Percentiles rank a stretch among this genome's conserved stretches.
phyloP scores from a whole-genome alignment of 768 basidiomycete genomes.

The Leccinum sublutescens region DNA sequence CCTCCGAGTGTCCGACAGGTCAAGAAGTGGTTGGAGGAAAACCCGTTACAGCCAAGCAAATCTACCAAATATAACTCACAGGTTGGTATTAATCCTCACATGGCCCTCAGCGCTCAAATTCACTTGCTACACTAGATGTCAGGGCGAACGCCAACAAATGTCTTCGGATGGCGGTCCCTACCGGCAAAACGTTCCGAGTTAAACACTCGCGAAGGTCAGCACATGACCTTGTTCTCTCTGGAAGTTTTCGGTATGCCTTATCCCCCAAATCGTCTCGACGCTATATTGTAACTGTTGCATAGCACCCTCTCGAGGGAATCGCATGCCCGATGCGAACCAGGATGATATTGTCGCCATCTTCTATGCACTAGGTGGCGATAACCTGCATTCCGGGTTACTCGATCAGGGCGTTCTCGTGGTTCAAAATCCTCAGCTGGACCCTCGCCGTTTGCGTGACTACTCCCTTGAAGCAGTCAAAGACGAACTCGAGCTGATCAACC shows the following conservation, averaged over 20 bases:
- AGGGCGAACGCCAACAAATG: conserved; percentile 73
- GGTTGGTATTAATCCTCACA: conserved; percentile 31
- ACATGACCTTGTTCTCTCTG: conserved; percentile 77
- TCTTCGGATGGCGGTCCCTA: conserved; percentile 64
- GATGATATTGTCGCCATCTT: conserved; percentile 63
- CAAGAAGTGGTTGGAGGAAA: conserved; percentile 49
- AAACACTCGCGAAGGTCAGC: conserved; percentile 56
- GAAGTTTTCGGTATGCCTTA: conserved; percentile 76
- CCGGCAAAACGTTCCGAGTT: conserved; percentile 41
- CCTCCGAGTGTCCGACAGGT: conserved; percentile 64
- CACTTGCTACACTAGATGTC: conserved; percentile 47
- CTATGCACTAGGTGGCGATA: conserved; percentile 61
- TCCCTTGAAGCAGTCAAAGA: conserved; percentile 52
- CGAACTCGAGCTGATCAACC: conserved; percentile 83
- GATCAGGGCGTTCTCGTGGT: conserved; percentile 57
- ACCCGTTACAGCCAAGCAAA: conserved; percentile 14
- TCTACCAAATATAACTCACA: conserved; percentile 45
- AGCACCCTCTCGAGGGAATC: conserved; percentile 61
- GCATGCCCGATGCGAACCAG: conserved; percentile 62
- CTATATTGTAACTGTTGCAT: neutral
- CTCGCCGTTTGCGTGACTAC: conserved; percentile 42
- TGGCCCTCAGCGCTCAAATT: neutral
- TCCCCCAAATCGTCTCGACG: neutral
- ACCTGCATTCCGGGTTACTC: conserved; percentile 27
- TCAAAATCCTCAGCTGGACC: conserved; percentile 37